Percentiles rank a stretch among this genome's conserved stretches.
These are phyloP conservation scores for Botrytis porri DNA, from an alignment of 2,329 filamentous ascomycete species.

Conservation along the genomic window DNA sequence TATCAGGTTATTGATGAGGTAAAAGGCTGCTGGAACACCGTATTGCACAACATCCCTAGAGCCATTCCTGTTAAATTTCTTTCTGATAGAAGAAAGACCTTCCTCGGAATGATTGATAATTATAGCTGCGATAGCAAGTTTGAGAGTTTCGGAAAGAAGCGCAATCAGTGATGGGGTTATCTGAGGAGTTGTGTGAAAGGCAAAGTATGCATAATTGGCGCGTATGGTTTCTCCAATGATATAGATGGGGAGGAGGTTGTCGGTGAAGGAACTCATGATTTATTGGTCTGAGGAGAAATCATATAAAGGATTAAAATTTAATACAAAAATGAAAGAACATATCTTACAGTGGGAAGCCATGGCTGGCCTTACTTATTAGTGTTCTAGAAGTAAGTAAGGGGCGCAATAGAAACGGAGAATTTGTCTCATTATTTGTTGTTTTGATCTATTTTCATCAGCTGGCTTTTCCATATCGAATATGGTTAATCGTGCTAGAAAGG, in stretches of 20 bases:
- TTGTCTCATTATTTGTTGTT: constrained; percentile 6
- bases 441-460: neutral
- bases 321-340: neutral
- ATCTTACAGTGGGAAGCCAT: neutral
- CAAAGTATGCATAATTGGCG: constrained; percentile 31
- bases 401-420: neutral
- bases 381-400: constrained; percentile 4
- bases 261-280: constrained; percentile 14
- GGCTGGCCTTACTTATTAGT: neutral
- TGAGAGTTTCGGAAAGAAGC: constrained; percentile 26
- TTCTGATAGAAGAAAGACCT: constrained; percentile 12
- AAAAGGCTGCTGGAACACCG: constrained; percentile 28
- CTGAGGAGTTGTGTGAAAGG: constrained; percentile 26
- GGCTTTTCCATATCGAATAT: neutral
- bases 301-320: neutral
- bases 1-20: constrained; percentile 30
- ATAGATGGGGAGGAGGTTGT: constrained; percentile 18
- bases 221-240: constrained; percentile 26
- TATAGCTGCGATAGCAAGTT: constrained; percentile 24
- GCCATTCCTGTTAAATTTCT: constrained; percentile 10
- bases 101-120: constrained; percentile 21
- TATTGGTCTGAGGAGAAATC: neutral
- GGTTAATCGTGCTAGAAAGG: neutral
- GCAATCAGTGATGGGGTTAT: constrained; percentile 27
- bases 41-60: constrained; percentile 24